These are phyloP conservation scores for Passiflora organensis DNA, from an alignment of 345 rosid species.

Conservation along the genomic window DNA sequence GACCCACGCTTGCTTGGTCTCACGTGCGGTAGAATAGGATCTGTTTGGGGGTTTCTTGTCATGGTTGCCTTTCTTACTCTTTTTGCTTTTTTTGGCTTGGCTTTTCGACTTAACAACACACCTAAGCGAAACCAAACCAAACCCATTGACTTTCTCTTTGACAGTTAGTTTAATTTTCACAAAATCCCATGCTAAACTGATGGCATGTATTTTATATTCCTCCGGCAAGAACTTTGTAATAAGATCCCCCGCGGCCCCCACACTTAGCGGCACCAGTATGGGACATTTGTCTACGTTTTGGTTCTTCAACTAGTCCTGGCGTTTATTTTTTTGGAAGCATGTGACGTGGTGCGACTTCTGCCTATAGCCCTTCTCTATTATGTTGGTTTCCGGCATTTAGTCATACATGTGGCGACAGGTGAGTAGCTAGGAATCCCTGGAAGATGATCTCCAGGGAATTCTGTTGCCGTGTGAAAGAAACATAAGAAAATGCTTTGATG, in stretches of 20 bases:
- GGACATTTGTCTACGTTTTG: constrained; percentile 1
- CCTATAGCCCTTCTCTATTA: background rate
- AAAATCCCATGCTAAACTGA: constrained; percentile 14
- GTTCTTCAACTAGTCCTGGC: too few relatives aligned
- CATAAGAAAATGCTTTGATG: constrained; percentile 5
- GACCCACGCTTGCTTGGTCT: too few relatives aligned
- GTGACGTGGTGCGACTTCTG: background rate
- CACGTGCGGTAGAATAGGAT: constrained; percentile 32
- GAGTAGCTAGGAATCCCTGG: constrained; percentile 4
- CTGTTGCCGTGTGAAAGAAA: constrained; percentile 23
- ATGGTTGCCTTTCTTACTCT: constrained; percentile 1
- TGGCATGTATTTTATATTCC: background rate
- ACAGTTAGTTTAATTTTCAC: constrained; percentile 5
- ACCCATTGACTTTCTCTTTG: constrained; percentile 11
- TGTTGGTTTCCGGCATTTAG: background rate
- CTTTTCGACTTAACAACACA: background rate
- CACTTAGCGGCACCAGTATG: constrained; percentile 5
- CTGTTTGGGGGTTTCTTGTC: too few relatives aligned
- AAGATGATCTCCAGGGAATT: constrained; percentile 13
- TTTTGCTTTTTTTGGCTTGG: background rate
- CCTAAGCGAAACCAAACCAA: background rate
- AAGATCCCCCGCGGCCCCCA: constrained; percentile 1
- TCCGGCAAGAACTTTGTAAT: background rate
- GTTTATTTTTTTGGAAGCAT: too few relatives aligned
- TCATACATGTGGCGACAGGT: background rate